Conservation (phyloP, 331 rosid species). For the Rosa hybrid region DNA sequence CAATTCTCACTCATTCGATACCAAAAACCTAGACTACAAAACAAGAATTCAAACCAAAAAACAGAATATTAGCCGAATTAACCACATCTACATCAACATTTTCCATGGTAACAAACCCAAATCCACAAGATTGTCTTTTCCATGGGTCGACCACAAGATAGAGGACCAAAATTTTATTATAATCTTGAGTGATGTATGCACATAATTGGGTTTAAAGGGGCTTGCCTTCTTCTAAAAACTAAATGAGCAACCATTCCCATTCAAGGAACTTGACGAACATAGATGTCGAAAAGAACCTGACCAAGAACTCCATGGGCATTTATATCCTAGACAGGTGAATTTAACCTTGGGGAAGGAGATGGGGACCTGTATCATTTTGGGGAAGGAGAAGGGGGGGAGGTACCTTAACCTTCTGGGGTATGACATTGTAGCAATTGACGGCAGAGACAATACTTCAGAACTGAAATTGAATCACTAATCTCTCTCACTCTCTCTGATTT, state of each 20-base stretch:
- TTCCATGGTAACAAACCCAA: slow-evolving; percentile 89
- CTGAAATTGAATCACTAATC: too few species aligned
- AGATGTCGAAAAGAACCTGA: slow-evolving; percentile 76
- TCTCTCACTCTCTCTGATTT: too few species aligned
- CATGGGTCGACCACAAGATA: slow-evolving; percentile 91
- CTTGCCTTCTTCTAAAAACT: slow-evolving; percentile 41
- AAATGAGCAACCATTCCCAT: slow-evolving; percentile 34
- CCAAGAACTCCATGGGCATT: slow-evolving; percentile 74
- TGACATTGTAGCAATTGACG: slow-evolving; percentile 43
- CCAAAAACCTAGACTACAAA: too few species aligned
- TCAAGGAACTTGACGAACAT: slow-evolving; percentile 60
- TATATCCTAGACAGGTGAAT: not conserved
- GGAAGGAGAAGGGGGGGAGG: slow-evolving; percentile 57
- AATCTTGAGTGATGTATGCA: slow-evolving; percentile 75
- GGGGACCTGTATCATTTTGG: slow-evolving; percentile 46
- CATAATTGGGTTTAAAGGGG: slow-evolving; percentile 77
- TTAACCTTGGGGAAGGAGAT: not conserved
- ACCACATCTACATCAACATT: slow-evolving; percentile 42
- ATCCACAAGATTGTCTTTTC: slow-evolving; percentile 94
- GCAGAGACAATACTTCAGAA: too few species aligned
- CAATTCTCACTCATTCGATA: too few species aligned
- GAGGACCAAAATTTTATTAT: not conserved
- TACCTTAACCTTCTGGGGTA: slow-evolving; percentile 79
- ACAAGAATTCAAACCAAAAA: too few species aligned
- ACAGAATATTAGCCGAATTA: too few species aligned